Conservation (phyloP, 306 rosid species). For the Rosa persica region DNA sequence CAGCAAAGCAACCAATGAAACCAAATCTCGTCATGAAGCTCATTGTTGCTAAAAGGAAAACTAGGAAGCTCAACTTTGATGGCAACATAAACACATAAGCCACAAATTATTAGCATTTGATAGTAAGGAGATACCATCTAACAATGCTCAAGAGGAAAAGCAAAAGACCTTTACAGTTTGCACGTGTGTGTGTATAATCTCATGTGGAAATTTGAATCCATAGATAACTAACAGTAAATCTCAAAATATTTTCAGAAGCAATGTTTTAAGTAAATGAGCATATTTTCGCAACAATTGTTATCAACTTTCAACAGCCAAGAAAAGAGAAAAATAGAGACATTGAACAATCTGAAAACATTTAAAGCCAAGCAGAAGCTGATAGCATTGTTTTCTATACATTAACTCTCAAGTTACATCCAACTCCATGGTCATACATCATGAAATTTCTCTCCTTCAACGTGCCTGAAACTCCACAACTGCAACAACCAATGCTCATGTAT, state of each 20-base stretch:
- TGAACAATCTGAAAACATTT: background rate
- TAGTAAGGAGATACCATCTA: background rate
- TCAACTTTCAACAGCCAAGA: background rate
- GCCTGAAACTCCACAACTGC: slow-evolving; percentile 23
- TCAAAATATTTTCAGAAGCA: background rate
- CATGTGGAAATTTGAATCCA: background rate
- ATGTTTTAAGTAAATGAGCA: background rate
- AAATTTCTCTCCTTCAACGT: background rate
- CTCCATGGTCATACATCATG: background rate
- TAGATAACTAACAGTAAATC: background rate
- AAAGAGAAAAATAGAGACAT: background rate
- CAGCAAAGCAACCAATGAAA: background rate
- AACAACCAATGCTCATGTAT: background rate
- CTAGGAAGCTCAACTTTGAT: background rate
- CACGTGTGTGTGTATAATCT: too few relatives aligned
- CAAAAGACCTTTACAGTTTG: too few relatives aligned
- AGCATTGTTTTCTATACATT: too few relatives aligned
- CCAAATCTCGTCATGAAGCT: background rate
- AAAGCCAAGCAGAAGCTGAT: background rate
- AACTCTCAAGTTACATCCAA: background rate
- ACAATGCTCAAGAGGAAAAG: background rate
- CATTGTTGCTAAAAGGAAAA: background rate
- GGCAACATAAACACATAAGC: background rate
- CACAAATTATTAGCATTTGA: background rate
- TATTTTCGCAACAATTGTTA: background rate